A percentile compares a stretch with the other conserved stretches of the same genome.
phyloP scores from a whole-genome alignment of 2,329 filamentous ascomycete species.

The Cercospora beticola region DNA sequence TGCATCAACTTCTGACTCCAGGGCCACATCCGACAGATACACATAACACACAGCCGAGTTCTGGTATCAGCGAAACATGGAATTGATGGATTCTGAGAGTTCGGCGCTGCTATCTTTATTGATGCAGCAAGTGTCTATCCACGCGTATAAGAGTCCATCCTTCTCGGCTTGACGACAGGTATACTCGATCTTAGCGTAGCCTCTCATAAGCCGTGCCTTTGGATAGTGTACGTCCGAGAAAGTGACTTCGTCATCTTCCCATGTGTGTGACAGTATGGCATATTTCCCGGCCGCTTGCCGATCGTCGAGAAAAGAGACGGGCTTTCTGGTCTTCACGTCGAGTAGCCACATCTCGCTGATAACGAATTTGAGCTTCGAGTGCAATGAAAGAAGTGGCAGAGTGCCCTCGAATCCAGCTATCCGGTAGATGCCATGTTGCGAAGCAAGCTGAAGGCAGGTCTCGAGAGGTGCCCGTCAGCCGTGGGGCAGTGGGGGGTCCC shows the following conservation, averaged over 20 bases:
- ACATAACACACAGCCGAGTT: constrained; percentile 22
- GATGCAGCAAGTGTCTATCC: constrained; percentile 29
- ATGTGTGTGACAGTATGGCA: constrained; percentile 20
- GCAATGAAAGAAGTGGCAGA: too few species aligned
- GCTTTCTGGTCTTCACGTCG: not conserved
- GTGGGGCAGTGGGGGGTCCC: too few species aligned
- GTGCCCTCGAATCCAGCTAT: too few species aligned
- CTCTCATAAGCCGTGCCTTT: not conserved
- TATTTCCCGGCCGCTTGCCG: not conserved
- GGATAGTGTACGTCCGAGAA: constrained; percentile 13
- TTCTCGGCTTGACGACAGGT: constrained; percentile 11
- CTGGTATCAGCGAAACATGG: constrained; percentile 30
- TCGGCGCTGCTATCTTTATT: constrained; percentile 27
- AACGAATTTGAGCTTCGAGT: too few species aligned
- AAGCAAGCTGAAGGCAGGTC: too few species aligned
- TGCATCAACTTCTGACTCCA: not conserved
- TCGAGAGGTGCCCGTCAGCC: too few species aligned
- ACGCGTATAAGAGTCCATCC: constrained; percentile 23
- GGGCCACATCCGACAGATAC: constrained; percentile 20
- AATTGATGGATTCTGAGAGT: constrained; percentile 18
- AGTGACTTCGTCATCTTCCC: constrained; percentile 15
- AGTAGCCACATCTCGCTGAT: constrained; percentile 12
- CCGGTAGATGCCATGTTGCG: too few species aligned
- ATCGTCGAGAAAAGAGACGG: constrained; percentile 13
- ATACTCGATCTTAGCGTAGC: constrained; percentile 20